Evolutionary conservation across 2,329 filamentous ascomycete species (phyloP).

Genomic region (Phialophora tarda): DNA sequence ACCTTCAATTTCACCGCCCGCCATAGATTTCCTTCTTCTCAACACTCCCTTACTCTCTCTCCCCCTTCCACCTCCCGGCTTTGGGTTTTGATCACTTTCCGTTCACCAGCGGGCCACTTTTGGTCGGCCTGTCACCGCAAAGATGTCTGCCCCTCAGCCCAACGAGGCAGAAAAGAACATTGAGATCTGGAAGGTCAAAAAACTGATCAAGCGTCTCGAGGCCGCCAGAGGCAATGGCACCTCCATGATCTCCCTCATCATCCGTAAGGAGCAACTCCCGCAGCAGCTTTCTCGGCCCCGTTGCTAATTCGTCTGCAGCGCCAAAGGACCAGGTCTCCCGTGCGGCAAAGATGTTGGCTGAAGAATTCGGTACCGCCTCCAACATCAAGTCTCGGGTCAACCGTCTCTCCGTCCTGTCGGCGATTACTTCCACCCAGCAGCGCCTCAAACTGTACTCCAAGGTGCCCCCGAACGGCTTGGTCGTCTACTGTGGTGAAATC

Average conservation of each 20-base stretch:
- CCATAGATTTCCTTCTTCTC: constrained; percentile 6
- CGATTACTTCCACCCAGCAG: constrained; percentile 98
- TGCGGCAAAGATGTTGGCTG: constrained; percentile 98
- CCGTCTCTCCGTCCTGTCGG: constrained; percentile 93
- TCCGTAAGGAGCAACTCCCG: constrained; percentile 68
- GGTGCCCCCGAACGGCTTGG: constrained; percentile 94
- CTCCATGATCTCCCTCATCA: constrained; percentile 99
- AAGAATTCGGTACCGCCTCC: constrained; percentile 99
- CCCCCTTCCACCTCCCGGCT: constrained; percentile 7
- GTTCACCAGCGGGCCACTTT: constrained; percentile 28
- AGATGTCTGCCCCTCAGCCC: constrained; percentile 83
- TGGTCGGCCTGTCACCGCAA: constrained; percentile 45
- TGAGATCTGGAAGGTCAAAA: constrained; percentile 93
- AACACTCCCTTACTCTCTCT: constrained; percentile 7
- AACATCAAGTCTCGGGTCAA: constrained; percentile 99
- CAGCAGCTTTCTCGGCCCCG: constrained; percentile 1
- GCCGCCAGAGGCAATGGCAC: constrained; percentile 97
- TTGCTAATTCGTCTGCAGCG: constrained; percentile 58
- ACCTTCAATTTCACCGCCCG: constrained; percentile 22
- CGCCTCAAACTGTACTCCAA: constrained; percentile 99
- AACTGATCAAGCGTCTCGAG: constrained; percentile 98
- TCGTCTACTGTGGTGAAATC: constrained; percentile 99
- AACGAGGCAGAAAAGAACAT: constrained; percentile 99
- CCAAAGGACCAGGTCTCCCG: constrained; percentile 98
- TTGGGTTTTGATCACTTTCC: constrained; percentile 9